A percentile compares a stretch with the other conserved stretches of the same genome.
Evolutionary conservation across 345 rosid genomes (phyloP).

Genomic region (Jatropha curcas): DNA sequence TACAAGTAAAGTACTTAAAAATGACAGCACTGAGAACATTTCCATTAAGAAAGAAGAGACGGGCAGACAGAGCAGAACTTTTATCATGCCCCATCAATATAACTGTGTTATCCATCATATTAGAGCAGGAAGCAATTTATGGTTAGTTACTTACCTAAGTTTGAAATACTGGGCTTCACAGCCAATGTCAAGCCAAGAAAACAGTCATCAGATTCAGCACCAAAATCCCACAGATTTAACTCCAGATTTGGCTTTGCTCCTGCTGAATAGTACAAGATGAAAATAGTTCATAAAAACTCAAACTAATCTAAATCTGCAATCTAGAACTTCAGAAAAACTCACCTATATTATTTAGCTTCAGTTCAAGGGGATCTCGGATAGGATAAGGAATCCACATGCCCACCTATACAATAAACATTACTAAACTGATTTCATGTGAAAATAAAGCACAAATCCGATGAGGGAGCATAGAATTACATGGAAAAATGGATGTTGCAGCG

Average conservation of each 20-base stretch:
- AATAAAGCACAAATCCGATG: slow-evolving; percentile 15
- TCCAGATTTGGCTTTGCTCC: slow-evolving; percentile 85
- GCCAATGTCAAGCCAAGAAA: slow-evolving; percentile 92
- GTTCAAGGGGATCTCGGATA: slow-evolving; percentile 70
- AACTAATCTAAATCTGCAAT: background rate
- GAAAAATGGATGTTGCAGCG: slow-evolving; percentile 88
- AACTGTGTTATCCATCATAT: background rate
- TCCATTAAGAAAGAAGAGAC: background rate
- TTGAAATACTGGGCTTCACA: slow-evolving; percentile 76
- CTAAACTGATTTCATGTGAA: slow-evolving; percentile 17
- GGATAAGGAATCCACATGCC: slow-evolving; percentile 62
- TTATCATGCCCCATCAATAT: background rate
- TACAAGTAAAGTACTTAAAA: background rate
- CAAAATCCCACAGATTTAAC: slow-evolving; percentile 89
- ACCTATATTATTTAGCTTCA: slow-evolving; percentile 73
- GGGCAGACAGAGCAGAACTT: background rate
- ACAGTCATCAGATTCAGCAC: slow-evolving; percentile 77
- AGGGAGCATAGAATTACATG: slow-evolving; percentile 46
- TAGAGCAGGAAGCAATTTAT: slow-evolving; percentile 6
- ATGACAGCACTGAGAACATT: background rate
- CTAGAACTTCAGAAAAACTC: slow-evolving; percentile 24
- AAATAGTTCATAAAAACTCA: slow-evolving; percentile 2
- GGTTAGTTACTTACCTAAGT: slow-evolving; percentile 47
- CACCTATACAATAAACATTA: slow-evolving; percentile 47
- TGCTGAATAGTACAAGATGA: slow-evolving; percentile 29